A percentile compares a stretch with the other conserved stretches of the same genome.
Conservation (phyloP, 1,284 basidiomycete genomes). For the Trametes sp. region DNA sequence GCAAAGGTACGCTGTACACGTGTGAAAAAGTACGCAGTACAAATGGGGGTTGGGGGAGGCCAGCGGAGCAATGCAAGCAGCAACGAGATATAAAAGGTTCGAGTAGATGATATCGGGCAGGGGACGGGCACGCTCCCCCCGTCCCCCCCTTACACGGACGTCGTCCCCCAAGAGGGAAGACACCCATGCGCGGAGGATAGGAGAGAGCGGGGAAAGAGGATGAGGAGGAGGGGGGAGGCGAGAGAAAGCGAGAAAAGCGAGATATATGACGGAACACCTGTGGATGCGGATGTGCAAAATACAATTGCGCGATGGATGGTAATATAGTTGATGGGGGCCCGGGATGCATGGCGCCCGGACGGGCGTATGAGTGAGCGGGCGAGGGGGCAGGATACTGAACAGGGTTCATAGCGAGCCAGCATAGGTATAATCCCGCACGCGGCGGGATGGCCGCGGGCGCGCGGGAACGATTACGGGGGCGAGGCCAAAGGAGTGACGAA, state of each 20-base stretch:
- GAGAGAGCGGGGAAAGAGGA: constrained; percentile 14
- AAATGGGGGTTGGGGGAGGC: constrained; percentile 34
- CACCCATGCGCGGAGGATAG: constrained; percentile 1
- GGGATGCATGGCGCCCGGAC: constrained; percentile 37
- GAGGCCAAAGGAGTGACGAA: constrained; percentile 34
- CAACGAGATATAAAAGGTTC: constrained; percentile 41
- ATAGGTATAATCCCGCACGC: constrained; percentile 44
- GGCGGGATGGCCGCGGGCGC: constrained; percentile 31
- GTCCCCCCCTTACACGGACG: neutral
- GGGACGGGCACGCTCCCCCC: constrained; percentile 10
- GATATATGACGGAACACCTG: constrained; percentile 43
- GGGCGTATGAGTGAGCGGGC: constrained; percentile 35
- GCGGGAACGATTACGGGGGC: constrained; percentile 34
- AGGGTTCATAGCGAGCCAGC: constrained; percentile 44
- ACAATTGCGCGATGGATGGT: constrained; percentile 67
- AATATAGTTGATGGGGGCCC: constrained; percentile 41
- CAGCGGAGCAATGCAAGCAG: constrained; percentile 31
- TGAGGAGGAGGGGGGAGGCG: constrained; percentile 28
- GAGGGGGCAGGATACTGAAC: constrained; percentile 37
- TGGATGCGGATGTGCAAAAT: constrained; percentile 69
- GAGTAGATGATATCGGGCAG: constrained; percentile 27
- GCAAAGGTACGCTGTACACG: constrained; percentile 49
- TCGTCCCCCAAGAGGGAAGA: neutral
- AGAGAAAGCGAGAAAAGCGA: constrained; percentile 48
- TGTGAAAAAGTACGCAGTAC: constrained; percentile 48